Base-by-base conservation (phyloP, 805 yeast species). In the Nakazawaea anatomiae region DNA sequence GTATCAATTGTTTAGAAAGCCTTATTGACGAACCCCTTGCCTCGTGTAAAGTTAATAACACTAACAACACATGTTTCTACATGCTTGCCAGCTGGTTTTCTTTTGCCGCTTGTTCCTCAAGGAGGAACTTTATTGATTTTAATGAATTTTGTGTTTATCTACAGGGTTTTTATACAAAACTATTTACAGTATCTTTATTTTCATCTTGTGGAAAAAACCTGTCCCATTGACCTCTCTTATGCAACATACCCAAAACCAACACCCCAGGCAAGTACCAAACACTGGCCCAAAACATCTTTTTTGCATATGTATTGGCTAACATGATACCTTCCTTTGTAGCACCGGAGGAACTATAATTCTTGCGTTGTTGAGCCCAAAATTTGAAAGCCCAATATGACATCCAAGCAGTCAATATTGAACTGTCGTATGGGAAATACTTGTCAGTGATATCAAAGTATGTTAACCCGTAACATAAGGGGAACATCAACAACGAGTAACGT, bases 221-320 rank as follows among this genome's bases (percentile, higher is more conserved):
- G 62, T 90, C 96, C 97, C 97, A 92, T 64, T 90, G 89, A 5
- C 97, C 97, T 64, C 85, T 85, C 68, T 94, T 94, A 67, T 94
- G 98, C 47, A 94, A 65, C 90, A 94, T 92, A 1, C 98, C 97
- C 54, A 94, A 71, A 18, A 90, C 85, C 49, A 94, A 71, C 12
- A 95, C 85, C 0, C 87, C 91, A 0, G 99, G 99, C 44, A 94
- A 70, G 59, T 94, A 98, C 83, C 92, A 82, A 1, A 94, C 96
- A 30, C 96, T 86, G 39, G 95, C 89, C 96, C 96, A 88, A 65
- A 94, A 94, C 42, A 91, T 76, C 63, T 85, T 85, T 54, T 87
- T 83, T 1, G 99, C 98, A 64, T 81, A 84, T 1, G 72, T 58
- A 59, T 79, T 82, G 4, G 95, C 89, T 48, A 75, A 54, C 27